Percentiles rank a stretch among this genome's conserved stretches.
Evolutionary conservation across 805 yeast species (phyloP).

Genomic region (Kazachstania bromeliacearum): DNA sequence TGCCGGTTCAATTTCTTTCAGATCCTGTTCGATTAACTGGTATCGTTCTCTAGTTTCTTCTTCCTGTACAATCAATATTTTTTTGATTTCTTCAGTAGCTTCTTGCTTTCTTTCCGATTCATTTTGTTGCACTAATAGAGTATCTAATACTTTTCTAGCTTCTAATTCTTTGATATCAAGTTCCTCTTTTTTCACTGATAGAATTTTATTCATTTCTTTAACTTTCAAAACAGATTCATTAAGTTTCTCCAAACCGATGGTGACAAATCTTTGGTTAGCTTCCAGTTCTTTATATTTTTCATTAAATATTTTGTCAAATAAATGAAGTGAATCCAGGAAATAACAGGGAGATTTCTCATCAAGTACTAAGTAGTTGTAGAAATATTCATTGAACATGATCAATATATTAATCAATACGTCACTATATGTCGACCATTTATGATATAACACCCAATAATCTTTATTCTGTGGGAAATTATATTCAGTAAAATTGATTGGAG

Average conservation of each 20-base stretch:
- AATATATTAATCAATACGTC: slow-evolving; percentile 41
- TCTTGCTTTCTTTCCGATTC: slow-evolving; percentile 88
- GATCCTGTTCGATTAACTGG: slow-evolving; percentile 46
- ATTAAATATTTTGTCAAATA: slow-evolving; percentile 36
- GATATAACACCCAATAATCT: slow-evolving; percentile 7
- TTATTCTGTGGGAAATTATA: slow-evolving; percentile 30
- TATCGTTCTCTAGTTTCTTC: slow-evolving; percentile 46
- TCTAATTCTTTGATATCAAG: slow-evolving; percentile 51
- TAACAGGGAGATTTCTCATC: slow-evolving; percentile 41
- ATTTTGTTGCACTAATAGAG: slow-evolving; percentile 75
- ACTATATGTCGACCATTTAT: slow-evolving; percentile 22
- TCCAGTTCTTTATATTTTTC: slow-evolving; percentile 43
- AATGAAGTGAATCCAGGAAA: slow-evolving; percentile 41
- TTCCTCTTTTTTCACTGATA: slow-evolving; percentile 43
- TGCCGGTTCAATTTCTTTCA: slow-evolving; percentile 77
- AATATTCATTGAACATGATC: slow-evolving; percentile 37
- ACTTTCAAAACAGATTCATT: slow-evolving; percentile 72
- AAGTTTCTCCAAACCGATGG: slow-evolving; percentile 63
- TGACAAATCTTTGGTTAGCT: slow-evolving; percentile 60
- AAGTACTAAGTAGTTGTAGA: slow-evolving; percentile 3
- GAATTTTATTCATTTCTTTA: slow-evolving; percentile 42
- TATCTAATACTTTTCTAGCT: slow-evolving; percentile 62
- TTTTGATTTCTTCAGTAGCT: slow-evolving; percentile 69
- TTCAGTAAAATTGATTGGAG: slow-evolving; percentile 47
- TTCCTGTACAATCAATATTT: slow-evolving; percentile 60